Evolutionary conservation across 1,284 basidiomycete genomes (phyloP), one percentile per base, ranked within the genome.

Genomic region (Ganoderma meredithae): DNA sequence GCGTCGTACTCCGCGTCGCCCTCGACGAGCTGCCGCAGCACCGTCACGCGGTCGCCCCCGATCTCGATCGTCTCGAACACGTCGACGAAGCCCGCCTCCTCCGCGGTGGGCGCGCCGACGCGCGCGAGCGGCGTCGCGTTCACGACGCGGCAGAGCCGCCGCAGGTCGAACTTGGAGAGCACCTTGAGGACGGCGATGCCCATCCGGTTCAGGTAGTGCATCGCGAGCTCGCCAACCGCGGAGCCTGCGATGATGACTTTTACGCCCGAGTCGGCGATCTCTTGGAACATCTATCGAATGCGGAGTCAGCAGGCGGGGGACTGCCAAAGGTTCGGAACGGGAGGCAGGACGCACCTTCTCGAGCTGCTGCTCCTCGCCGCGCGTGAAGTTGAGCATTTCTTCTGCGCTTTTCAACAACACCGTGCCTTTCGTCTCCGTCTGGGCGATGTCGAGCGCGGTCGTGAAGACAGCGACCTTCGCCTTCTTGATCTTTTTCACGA

Each of bases 401-500:
- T 98, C 92, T 6, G 97, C 96, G 80, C 91, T 99, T 81, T 97
- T 96, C 76, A 99, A 88, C 60, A 99, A 86, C 1, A 99, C 98
- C 2, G 98, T 99, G 60, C 98, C 98, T 82, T 99, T 99, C 27
- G 98, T 99, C 83, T 99, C 98, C 27, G 98, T 99, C 81, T 99
- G 98, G 17, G 95, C 88, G 68, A 96, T 90, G 79, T 99, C 97
- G 69, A 99, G 86, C 1, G 94, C 94, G 72, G 91, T 95, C 0
- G 97, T 99, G 83, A 93, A 99, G 66, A 99, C 94, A 7, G 94
- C 97, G 60, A 98, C 96, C 81, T 98, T 97, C 63, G 90, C 94
- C 74, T 90, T 91, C 67, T 83, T 85, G 10, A 89, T 91, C 75
- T 95, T 94, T 83, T 96, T 96, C 74, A 98, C 81, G 66, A 88